These are phyloP conservation scores for Rosa hybrid DNA, from an alignment of 331 rosid species.

Conservation along the genomic window DNA sequence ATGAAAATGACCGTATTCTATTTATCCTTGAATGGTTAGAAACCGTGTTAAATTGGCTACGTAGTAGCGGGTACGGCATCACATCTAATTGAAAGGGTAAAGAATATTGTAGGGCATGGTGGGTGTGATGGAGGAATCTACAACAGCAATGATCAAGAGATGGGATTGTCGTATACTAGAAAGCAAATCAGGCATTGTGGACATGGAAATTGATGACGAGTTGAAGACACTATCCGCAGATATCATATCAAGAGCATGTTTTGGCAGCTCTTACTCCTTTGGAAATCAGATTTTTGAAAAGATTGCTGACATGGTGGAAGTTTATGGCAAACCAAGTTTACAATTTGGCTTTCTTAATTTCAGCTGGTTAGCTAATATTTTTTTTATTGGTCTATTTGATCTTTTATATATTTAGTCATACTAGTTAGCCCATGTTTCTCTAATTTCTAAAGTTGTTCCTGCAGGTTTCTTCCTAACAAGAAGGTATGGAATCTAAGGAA, in stretches of 20 bases:
- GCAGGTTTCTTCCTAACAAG: conserved; percentile 13
- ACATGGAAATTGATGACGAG: conserved; percentile 6
- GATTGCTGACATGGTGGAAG: neutral
- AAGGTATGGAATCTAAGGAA: conserved; percentile 1
- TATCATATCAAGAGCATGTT: conserved; percentile 21
- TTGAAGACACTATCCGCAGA: conserved; percentile 15
- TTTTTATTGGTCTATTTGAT: neutral
- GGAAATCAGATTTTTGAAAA: conserved; percentile 15
- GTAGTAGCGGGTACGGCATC: too few species aligned
- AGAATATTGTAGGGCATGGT: conserved; percentile 4
- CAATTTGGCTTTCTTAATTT: conserved; percentile 8
- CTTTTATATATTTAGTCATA: neutral
- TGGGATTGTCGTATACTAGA: conserved; percentile 1
- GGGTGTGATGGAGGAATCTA: conserved; percentile 16
- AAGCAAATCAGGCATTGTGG: neutral
- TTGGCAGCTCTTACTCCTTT: conserved; percentile 14
- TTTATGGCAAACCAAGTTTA: neutral
- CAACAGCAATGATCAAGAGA: neutral
- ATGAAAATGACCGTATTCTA: neutral
- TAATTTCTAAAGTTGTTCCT: neutral
- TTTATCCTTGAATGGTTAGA: neutral
- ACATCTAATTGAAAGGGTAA: neutral
- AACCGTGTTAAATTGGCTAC: too few species aligned
- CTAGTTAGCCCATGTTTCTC: neutral
- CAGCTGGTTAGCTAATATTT: neutral